Evolutionary conservation across 176 grass and related monocot genomes (phyloP), one percentile per base, ranked within the genome.

Genomic region (Oryza meridionalis): DNA sequence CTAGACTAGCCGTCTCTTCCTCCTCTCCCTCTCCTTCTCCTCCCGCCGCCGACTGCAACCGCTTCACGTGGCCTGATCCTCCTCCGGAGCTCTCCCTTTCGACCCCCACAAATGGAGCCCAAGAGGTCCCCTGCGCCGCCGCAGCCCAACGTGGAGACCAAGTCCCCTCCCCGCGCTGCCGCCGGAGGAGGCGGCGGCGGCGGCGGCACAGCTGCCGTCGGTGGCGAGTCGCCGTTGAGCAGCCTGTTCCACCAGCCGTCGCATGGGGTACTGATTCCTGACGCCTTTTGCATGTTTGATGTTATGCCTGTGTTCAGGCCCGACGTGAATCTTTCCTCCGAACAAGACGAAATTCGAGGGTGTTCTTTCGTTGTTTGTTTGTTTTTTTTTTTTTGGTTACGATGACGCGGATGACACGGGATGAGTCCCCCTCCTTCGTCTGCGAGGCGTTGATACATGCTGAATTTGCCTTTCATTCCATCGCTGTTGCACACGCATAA

Each of bases 81-180:
- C 80, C 27, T 7, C 65, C n/a, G 14, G 68, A 50, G 67, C 55
- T 78, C 72, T n/a, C 73, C 68, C 68, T 37, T 37, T n/a, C 58
- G 27, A 61, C 37, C 82, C 42, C 50, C 73, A 71, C 55, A 77
- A 79, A 92, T 90, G 91, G 91, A 92, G 63, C 66, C 71, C 13
- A 90, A 80, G 74, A 83, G 38, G 63, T 75, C 80, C 51, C 83
- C 86, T 6, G 14, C 73, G 26, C 81, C 63, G 78, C n/a, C 75
- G 46, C 68, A 69, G 24, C 29, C 58, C 12, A 76, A 72, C 13
- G 73, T 53, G 84, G 87, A 84, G 42, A 63, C 55, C 59, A 87
- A 87, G 63, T 68, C 87, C 67, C 68, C 88, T 67, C 58, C 88
- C 50, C 85, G 47, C 59, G 27, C 53, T 33, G 46, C 72, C 67